phyloP scores from a whole-genome alignment of 2,329 filamentous ascomycete species.

The Aureobasidium melanogenum region DNA sequence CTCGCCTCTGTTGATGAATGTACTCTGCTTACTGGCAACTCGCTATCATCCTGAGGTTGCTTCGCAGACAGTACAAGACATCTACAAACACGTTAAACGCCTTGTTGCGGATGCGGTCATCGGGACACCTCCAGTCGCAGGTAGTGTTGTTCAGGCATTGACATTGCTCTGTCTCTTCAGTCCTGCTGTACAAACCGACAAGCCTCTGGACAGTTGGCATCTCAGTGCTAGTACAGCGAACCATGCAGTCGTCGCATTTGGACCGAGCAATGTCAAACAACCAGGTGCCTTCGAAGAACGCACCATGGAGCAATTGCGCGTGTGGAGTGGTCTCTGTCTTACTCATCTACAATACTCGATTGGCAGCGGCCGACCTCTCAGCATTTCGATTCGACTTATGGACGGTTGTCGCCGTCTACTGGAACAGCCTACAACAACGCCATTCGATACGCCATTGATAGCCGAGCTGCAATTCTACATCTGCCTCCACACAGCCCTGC shows the following conservation, averaged over 20 bases:
- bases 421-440: neutral
- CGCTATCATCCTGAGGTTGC: neutral
- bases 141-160: neutral
- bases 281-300: neutral
- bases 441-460: neutral
- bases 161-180: neutral
- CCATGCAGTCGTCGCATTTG: conserved; percentile 7
- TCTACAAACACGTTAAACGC: conserved; percentile 1
- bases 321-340: neutral
- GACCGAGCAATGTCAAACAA: neutral
- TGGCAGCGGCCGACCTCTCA: neutral
- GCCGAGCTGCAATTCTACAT: conserved; percentile 6
- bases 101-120: conserved; percentile 7
- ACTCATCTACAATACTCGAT: conserved; percentile 10
- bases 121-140: neutral
- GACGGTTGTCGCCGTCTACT: neutral
- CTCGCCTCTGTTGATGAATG: neutral
- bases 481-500: neutral
- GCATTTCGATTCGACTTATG: neutral
- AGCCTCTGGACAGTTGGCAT: conserved; percentile 10
- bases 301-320: neutral
- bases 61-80: neutral
- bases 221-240: neutral
- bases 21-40: conserved; percentile 3
- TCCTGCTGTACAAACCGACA: neutral